A percentile compares a stretch with the other conserved stretches of the same genome.
Evolutionary conservation across 2,329 filamentous ascomycete genomes (phyloP).

Genomic region (Teratosphaeria destructans): DNA sequence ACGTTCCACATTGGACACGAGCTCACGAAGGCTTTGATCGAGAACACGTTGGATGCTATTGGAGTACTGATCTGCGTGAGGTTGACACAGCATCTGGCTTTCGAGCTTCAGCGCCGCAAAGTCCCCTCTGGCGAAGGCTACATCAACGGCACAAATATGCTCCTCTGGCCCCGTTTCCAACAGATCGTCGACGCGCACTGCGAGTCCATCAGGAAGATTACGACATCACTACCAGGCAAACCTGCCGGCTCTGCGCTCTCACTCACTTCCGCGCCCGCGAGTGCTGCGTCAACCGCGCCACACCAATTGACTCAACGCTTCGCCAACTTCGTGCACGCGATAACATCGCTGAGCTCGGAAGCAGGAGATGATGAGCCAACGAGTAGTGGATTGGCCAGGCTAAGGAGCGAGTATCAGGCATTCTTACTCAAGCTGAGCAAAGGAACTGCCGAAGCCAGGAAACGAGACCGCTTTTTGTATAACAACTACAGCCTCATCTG

Average conservation of each 20-base stretch:
- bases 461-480: constrained; percentile 77
- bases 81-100: constrained; percentile 86
- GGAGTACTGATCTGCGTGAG: constrained; percentile 86
- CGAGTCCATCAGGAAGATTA: constrained; percentile 63
- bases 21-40: constrained; percentile 65
- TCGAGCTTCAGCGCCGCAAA: constrained; percentile 83
- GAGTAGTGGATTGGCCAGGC: constrained; percentile 62
- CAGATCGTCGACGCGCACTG: constrained; percentile 87
- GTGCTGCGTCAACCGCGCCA: constrained; percentile 65
- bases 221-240: constrained; percentile 37
- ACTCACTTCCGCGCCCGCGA: constrained; percentile 44
- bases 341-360: constrained; percentile 74
- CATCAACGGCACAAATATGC: constrained; percentile 90
- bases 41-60: constrained; percentile 70
- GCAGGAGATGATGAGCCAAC: constrained; percentile 92
- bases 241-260: constrained; percentile 44
- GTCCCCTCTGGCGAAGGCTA: constrained; percentile 83
- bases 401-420: constrained; percentile 72
- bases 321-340: constrained; percentile 78
- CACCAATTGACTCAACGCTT: constrained; percentile 93
- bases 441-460: constrained; percentile 64
- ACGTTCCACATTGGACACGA: constrained; percentile 74
- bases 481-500: constrained; percentile 95
- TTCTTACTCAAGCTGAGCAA: constrained; percentile 72
- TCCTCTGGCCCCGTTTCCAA: constrained; percentile 92